Percentiles rank a stretch among this genome's conserved stretches.
Evolutionary conservation across 1,139 yeast species (phyloP).

Genomic region (Taphrina flavorubra): DNA sequence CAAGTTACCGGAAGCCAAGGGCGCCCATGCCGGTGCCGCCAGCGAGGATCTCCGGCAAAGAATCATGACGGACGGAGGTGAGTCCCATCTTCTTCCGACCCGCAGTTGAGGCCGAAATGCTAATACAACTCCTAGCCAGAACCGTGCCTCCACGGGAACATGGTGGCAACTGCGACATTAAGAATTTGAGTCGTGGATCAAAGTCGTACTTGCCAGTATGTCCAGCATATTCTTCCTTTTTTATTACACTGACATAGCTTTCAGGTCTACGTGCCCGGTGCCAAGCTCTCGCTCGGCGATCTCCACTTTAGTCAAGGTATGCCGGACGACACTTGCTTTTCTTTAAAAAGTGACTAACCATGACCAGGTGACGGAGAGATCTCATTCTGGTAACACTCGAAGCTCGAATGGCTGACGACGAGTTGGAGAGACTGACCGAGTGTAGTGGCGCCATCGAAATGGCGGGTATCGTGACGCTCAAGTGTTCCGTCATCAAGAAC

Average conservation of each 20-base stretch:
- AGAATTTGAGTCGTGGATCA: conserved; percentile 59
- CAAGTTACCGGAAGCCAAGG: conserved; percentile 53
- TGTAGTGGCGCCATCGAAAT: conserved; percentile 62
- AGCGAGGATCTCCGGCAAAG: conserved; percentile 49
- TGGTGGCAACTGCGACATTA: conserved; percentile 62
- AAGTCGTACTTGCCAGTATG: conserved; percentile 57
- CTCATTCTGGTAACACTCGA: conserved; percentile 41
- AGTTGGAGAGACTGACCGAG: not conserved
- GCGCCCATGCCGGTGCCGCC: conserved; percentile 55
- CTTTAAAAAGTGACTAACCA: not conserved
- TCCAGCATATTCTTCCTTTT: not conserved
- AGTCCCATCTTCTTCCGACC: not conserved
- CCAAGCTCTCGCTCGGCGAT: conserved; percentile 59
- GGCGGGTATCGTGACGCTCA: conserved; percentile 58
- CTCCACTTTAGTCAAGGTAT: conserved; percentile 58
- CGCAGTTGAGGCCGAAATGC: not conserved
- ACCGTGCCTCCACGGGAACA: conserved; percentile 60
- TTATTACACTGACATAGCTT: not conserved
- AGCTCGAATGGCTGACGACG: not conserved
- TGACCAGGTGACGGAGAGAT: conserved; percentile 58
- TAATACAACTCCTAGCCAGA: conserved; percentile 49
- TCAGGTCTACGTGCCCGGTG: conserved; percentile 56
- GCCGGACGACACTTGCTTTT: not conserved
- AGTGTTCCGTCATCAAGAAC: conserved; percentile 54
- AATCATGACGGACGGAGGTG: conserved; percentile 55